phyloP scores from a whole-genome alignment of 2,329 filamentous ascomycete species.

The Colletotrichum cereale region DNA sequence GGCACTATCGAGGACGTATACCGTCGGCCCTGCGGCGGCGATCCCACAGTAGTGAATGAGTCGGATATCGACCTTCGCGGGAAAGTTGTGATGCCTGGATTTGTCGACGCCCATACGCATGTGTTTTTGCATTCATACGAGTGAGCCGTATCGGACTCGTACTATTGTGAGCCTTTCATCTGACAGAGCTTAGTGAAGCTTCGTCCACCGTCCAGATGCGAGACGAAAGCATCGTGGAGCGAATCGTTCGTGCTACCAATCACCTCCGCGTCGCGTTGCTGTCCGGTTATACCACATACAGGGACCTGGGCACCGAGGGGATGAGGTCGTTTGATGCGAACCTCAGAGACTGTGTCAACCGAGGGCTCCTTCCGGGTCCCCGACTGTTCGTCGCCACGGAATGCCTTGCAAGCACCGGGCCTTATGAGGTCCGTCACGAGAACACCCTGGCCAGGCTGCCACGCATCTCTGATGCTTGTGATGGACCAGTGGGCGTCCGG shows the following conservation, averaged over 20 bases:
- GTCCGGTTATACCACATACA: slow-evolving; percentile 70
- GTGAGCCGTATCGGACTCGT: slow-evolving; percentile 42
- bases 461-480: slow-evolving; percentile 56
- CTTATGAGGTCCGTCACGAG: slow-evolving; percentile 63
- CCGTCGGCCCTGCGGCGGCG: slow-evolving; percentile 45
- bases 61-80: slow-evolving; percentile 67
- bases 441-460: slow-evolving; percentile 51
- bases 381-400: slow-evolving; percentile 68
- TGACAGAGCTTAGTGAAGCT: slow-evolving; percentile 30
- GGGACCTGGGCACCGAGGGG: slow-evolving; percentile 67
- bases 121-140: slow-evolving; percentile 66
- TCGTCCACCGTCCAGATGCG: slow-evolving; percentile 61
- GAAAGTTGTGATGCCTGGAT: slow-evolving; percentile 62
- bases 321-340: slow-evolving; percentile 63
- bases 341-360: slow-evolving; percentile 65
- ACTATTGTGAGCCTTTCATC: neutral
- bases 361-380: slow-evolving; percentile 65
- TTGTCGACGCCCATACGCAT: slow-evolving; percentile 68
- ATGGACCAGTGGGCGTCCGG: slow-evolving; percentile 60
- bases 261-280: slow-evolving; percentile 64
- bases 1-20: slow-evolving; percentile 56
- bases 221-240: slow-evolving; percentile 69
- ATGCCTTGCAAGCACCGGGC: slow-evolving; percentile 61
- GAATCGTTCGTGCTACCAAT: slow-evolving; percentile 66
- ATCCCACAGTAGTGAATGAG: slow-evolving; percentile 45